A percentile compares a stretch with the other conserved stretches of the same genome.
Conservation (phyloP, 2,329 filamentous ascomycete species). For the Xylariales sp. region DNA sequence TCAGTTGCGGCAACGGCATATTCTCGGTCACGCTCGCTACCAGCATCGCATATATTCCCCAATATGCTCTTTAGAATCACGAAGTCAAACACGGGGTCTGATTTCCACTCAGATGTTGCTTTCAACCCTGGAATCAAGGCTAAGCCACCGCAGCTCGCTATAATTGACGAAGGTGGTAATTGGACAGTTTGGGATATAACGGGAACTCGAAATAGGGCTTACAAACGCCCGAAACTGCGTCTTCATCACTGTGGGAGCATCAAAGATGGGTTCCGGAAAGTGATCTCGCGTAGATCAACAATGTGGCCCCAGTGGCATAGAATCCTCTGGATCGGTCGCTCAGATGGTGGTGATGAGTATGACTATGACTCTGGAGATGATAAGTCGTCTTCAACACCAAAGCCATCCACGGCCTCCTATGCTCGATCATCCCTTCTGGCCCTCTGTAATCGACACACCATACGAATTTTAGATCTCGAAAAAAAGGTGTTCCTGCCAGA, state of each 20-base stretch:
- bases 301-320: constrained; percentile 34
- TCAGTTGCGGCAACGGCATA: constrained; percentile 22
- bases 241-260: constrained; percentile 39
- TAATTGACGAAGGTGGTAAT: constrained; percentile 60
- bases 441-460: constrained; percentile 20
- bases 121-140: constrained; percentile 54
- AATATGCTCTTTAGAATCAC: constrained; percentile 52
- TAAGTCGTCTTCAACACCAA: constrained; percentile 11
- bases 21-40: constrained; percentile 15
- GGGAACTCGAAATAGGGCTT: constrained; percentile 28
- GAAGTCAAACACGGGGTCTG: constrained; percentile 47
- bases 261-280: constrained; percentile 29
- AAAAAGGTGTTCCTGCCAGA: constrained; percentile 19
- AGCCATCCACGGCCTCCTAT: constrained; percentile 26
- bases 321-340: constrained; percentile 35
- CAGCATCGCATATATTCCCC: constrained; percentile 48
- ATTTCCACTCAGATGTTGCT: constrained; percentile 55
- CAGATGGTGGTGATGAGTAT: constrained; percentile 21
- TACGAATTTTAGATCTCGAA: constrained; percentile 22
- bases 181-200: constrained; percentile 66
- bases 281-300: constrained; percentile 24
- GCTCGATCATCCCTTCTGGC: constrained; percentile 55
- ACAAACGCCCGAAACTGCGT: constrained; percentile 27
- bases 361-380: constrained; percentile 31
- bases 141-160: constrained; percentile 55